A percentile compares a stretch with the other conserved stretches of the same genome.
Conservation (phyloP, 2,329 filamentous ascomycete genomes). For the Penicillium brevicompactum region DNA sequence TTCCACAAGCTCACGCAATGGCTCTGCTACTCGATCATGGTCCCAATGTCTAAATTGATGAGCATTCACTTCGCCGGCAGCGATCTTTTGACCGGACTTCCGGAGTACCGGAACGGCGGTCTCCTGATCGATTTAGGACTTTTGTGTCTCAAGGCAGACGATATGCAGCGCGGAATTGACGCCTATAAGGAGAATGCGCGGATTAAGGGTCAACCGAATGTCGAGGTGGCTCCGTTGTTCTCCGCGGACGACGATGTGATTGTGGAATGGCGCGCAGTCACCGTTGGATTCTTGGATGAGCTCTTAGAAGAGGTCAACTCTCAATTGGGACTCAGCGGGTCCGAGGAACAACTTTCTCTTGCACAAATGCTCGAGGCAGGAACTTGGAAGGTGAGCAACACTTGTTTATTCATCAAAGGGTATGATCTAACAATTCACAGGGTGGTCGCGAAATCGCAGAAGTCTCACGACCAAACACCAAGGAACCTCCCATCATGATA, state of each 20-base stretch:
- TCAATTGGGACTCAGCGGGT: slow-evolving; percentile 66
- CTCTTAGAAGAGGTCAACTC: slow-evolving; percentile 70
- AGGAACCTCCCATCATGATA: slow-evolving; percentile 94
- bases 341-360: slow-evolving; percentile 68
- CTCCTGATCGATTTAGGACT: slow-evolving; percentile 84
- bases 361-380: slow-evolving; percentile 93
- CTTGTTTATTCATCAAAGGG: neutral
- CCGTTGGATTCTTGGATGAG: slow-evolving; percentile 73
- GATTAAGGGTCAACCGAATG: slow-evolving; percentile 69
- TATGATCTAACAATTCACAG: slow-evolving; percentile 49
- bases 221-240: slow-evolving; percentile 75
- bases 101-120: slow-evolving; percentile 90
- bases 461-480: slow-evolving; percentile 92
- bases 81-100: slow-evolving; percentile 81
- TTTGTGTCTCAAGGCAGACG: slow-evolving; percentile 71
- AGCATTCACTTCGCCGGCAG: slow-evolving; percentile 78
- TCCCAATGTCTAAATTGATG: slow-evolving; percentile 81
- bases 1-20: slow-evolving; percentile 96
- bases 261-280: slow-evolving; percentile 76
- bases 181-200: slow-evolving; percentile 71
- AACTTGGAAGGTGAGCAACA: slow-evolving; percentile 83
- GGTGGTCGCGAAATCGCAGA: slow-evolving; percentile 95
- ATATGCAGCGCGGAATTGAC: slow-evolving; percentile 70
- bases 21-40: slow-evolving; percentile 92
- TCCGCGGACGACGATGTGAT: slow-evolving; percentile 74